Base-by-base conservation (phyloP, 306 rosid genomes). In the Acmispon strigosus region DNA sequence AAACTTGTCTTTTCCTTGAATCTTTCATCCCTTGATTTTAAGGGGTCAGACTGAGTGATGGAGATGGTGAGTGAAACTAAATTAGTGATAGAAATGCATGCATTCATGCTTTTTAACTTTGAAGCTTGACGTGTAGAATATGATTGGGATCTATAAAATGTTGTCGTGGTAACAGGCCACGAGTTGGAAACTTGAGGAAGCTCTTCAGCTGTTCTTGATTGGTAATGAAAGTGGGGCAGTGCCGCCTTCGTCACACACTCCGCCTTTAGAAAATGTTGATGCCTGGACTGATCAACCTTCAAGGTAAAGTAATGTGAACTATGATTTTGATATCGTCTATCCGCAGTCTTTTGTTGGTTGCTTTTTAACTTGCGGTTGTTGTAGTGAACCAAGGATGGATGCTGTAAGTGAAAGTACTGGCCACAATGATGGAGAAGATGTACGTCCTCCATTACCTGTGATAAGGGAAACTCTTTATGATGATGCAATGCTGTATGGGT, bases 171-270 rank as follows among this genome's bases (percentile, higher is more conserved):
- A 57, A 74, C 68, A 95, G 99, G 99, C 99, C 4, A 95, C 99
- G 4, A 85, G 91, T 73, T 95, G 99, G 99, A 85, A 81, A 56
- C 96, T 95, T 10, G 99, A 95, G 69, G 99, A 95, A 18, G 99
- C 97, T 51, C 84, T 95, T 84, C 99, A 95, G 90, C 79, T 95
- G 54, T 95, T 86, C 58, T 80, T 82, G 79, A 76, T 91, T 65
- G 97, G 92, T 17, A 83, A 59, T 83, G 99, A 95, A 62, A 73
- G 77, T 24, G 95, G 88, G 55, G 60, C 62, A 6, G 54, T 70
- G 16, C 77, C 62, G 8, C 51, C 84, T 0, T 8, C 85, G 8
- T 67, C 90, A 10, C 60, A 37, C 6, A 32, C 77, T 60, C 84
- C 72, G 2, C 84, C 87, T 47, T 48, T 67, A 29, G 96, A 83